Conservation (phyloP, 805 yeast species). For the Danielia oregonensis region DNA sequence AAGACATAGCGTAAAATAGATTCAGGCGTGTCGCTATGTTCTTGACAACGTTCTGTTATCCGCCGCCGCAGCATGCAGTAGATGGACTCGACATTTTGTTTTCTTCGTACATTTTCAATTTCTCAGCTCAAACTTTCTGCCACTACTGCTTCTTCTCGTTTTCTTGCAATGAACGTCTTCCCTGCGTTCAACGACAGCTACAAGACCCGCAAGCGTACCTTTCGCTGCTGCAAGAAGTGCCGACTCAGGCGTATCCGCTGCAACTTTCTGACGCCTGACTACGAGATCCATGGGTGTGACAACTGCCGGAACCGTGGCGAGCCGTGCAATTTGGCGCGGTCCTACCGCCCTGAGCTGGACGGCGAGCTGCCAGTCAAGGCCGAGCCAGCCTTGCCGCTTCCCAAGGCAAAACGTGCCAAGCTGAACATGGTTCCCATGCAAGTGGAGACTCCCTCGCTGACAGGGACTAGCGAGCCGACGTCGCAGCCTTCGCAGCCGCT, state of each 20-base stretch:
- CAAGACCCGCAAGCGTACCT: conserved; percentile 39
- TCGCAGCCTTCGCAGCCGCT: neutral
- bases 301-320: conserved; percentile 14
- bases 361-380: neutral
- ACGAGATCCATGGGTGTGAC: conserved; percentile 21
- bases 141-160: too few relatives aligned
- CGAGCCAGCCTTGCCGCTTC: neutral
- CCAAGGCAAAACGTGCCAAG: neutral
- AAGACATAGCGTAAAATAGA: too few relatives aligned
- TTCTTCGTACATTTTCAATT: too few relatives aligned
- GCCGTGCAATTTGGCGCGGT: conserved; percentile 15
- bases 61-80: too few relatives aligned
- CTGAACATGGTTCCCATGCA: neutral
- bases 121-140: too few relatives aligned
- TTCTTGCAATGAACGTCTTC: conserved; percentile 32
- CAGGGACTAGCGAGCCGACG: neutral
- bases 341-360: neutral
- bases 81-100: too few relatives aligned
- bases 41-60: too few relatives aligned
- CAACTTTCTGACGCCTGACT: conserved; percentile 15
- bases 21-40: too few relatives aligned
- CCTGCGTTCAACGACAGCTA: conserved; percentile 41
- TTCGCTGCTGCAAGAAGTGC: conserved; percentile 40
- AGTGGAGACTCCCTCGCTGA: too few relatives aligned
- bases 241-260: conserved; percentile 28